Percentiles rank a stretch among this genome's conserved stretches.
Evolutionary conservation across 2,329 filamentous ascomycete species (phyloP).

Genomic region (Diaporthe citri): DNA sequence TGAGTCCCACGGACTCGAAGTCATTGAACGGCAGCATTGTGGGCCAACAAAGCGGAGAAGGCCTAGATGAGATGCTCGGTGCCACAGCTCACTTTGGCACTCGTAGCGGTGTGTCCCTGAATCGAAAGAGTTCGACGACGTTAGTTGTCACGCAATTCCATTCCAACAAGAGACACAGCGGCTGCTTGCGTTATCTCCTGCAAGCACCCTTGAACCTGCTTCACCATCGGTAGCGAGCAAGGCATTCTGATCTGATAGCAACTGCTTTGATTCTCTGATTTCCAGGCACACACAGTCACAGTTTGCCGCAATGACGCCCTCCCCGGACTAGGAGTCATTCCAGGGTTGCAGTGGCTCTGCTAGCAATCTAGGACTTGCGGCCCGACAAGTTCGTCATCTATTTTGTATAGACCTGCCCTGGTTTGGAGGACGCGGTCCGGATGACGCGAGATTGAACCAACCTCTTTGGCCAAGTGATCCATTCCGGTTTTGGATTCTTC

Average conservation of each 20-base stretch:
- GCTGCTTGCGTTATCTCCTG: neutral
- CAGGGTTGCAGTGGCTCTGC: conserved; percentile 36
- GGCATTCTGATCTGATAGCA: neutral
- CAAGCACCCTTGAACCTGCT: neutral
- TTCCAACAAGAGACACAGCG: neutral
- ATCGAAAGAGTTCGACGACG: neutral
- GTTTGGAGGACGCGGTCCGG: conserved; percentile 34
- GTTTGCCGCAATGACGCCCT: conserved; percentile 16
- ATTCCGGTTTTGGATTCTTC: conserved; percentile 2
- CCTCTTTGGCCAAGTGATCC: conserved; percentile 2
- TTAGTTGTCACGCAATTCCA: neutral
- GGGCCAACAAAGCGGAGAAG: neutral
- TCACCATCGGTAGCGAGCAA: neutral
- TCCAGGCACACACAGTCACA: neutral
- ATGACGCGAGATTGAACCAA: conserved; percentile 26
- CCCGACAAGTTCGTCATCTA: conserved; percentile 39
- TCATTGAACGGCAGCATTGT: neutral
- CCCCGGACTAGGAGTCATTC: conserved; percentile 11
- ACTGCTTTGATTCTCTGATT: conserved; percentile 15
- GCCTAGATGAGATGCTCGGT: neutral
- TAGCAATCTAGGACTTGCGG: conserved; percentile 39
- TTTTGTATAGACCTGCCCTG: conserved; percentile 21
- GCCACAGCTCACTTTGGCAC: neutral
- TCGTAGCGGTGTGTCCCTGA: neutral
- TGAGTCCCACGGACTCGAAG: neutral